Evolutionary conservation across 805 yeast species (phyloP).

Genomic region (Teunomyces kruisii): DNA sequence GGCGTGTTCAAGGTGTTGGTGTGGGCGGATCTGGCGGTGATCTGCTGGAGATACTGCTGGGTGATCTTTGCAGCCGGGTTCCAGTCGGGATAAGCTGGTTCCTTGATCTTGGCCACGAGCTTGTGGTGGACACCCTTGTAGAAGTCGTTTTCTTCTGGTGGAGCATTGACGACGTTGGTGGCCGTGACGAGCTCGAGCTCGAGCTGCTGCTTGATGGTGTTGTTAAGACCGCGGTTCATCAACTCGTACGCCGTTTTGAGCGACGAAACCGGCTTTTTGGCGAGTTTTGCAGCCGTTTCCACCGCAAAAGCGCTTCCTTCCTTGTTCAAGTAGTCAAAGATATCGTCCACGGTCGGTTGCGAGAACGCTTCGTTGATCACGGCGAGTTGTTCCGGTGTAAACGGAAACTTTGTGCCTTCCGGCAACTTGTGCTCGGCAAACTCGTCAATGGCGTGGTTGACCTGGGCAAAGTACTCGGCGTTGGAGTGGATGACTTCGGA

Average conservation of each 20-base stretch:
- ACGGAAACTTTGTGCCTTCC: conserved; percentile 56
- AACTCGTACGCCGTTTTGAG: conserved; percentile 70
- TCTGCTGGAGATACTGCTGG: conserved; percentile 17
- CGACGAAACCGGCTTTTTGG: conserved; percentile 74
- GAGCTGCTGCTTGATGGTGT: conserved; percentile 64
- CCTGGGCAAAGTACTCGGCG: conserved; percentile 51
- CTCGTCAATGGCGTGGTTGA: conserved; percentile 76
- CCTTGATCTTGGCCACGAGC: conserved; percentile 58
- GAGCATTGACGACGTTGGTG: conserved; percentile 61
- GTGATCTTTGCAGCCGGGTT: conserved; percentile 23
- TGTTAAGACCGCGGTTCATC: conserved; percentile 57
- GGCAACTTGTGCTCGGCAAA: conserved; percentile 67
- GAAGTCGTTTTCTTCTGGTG: conserved; percentile 56
- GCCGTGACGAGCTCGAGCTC: conserved; percentile 76
- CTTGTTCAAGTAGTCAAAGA: conserved; percentile 50
- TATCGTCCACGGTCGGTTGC: conserved; percentile 50
- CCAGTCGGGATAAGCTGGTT: conserved; percentile 51
- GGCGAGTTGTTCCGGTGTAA: conserved; percentile 52
- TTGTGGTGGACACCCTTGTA: conserved; percentile 67
- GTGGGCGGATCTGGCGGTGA: conserved; percentile 20
- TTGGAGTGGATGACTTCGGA: conserved; percentile 21
- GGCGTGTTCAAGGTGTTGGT: conserved; percentile 30
- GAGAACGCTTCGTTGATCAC: conserved; percentile 72
- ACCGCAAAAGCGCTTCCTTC: conserved; percentile 68
- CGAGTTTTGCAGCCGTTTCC: conserved; percentile 53